Evolutionary conservation across 371 early-diverging fungal genomes (phyloP).

Genomic region (Mucor plumbeus): DNA sequence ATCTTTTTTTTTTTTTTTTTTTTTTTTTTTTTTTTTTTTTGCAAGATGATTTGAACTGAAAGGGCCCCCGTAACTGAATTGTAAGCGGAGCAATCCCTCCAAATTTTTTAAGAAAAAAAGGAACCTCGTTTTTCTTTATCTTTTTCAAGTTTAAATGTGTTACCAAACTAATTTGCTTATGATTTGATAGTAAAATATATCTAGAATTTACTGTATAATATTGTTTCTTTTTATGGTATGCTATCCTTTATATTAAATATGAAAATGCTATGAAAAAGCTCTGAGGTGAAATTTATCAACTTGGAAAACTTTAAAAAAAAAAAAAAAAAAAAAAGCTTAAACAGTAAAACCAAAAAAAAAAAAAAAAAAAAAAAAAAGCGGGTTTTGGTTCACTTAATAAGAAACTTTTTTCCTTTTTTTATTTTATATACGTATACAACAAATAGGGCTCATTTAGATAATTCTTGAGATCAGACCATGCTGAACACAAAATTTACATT

Average conservation of each 20-base stretch:
- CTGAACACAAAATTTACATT: neutral
- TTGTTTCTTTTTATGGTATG: too few relatives aligned
- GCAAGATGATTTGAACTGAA: neutral
- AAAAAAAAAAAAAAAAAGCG: neutral
- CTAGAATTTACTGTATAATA: too few relatives aligned
- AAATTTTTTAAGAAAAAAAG: neutral
- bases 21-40: too few relatives aligned
- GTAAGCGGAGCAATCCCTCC: neutral
- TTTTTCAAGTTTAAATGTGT: neutral
- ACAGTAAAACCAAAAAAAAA: too few relatives aligned
- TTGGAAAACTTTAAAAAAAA: too few relatives aligned
- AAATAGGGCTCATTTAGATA: neutral
- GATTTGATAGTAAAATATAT: neutral
- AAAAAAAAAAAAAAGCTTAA: too few relatives aligned
- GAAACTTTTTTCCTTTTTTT: neutral
- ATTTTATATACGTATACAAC: neutral
- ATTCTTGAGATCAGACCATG: neutral
- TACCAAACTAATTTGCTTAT: neutral
- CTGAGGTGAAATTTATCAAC: too few relatives aligned
- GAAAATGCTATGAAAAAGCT: too few relatives aligned
- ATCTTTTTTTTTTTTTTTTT: too few relatives aligned
- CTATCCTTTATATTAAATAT: too few relatives aligned
- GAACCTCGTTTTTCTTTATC: slow-evolving; percentile 5
- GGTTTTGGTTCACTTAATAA: neutral
- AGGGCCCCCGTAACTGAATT: neutral